Base-by-base conservation (phyloP, 805 yeast genomes). In the Cyberlindnera mycetangii region DNA sequence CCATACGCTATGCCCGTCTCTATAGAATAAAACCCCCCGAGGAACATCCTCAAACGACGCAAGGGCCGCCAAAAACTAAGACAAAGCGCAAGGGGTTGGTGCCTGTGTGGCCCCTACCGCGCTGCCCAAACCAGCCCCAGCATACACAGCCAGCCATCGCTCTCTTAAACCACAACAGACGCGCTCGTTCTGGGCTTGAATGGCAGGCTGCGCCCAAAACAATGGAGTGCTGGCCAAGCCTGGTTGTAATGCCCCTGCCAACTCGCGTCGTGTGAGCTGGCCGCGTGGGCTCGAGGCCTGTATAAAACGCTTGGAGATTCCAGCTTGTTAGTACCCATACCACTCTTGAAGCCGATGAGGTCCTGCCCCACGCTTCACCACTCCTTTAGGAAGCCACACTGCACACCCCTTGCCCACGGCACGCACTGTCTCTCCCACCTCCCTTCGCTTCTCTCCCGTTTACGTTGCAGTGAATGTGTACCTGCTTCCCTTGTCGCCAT, bases 401-500 rank as follows among this genome's bases (percentile, higher is more conserved):
- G n/a, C n/a, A n/a, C n/a, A n/a, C 12, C 41, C 28, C 15, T 16
- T 14, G 17, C 22, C 34, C 35, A 20, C 24, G n/a, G 10, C 17
- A 24, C 41, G 11, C 33, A 12, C 24, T 5, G 22, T 17, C 34
- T 37, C 38, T 33, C 14, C 27, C 39, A 21, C 30, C 24, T 17
- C 37, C 9, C 18, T 20, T 11, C 17, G 25, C 12, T 16, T 22
- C 35, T 6, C 35, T 10, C 15, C 15, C 25, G 36, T 12, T 20
- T 30, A 25, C 32, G 32, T 37, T 37, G 39, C 22, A 14, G 39
- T 37, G 18, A 27, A 17, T 9, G 6, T 9, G 5, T 11, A 5
- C 28, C n/a, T 11, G 5, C 17, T 5, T 25, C 16, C 25, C 32
- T 27, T 58, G 63, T 58, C 64, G 42, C 64, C 64, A 59, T 59